Conservation (phyloP, 495 filamentous ascomycete genomes). For the Lepidopterella palustris region DNA sequence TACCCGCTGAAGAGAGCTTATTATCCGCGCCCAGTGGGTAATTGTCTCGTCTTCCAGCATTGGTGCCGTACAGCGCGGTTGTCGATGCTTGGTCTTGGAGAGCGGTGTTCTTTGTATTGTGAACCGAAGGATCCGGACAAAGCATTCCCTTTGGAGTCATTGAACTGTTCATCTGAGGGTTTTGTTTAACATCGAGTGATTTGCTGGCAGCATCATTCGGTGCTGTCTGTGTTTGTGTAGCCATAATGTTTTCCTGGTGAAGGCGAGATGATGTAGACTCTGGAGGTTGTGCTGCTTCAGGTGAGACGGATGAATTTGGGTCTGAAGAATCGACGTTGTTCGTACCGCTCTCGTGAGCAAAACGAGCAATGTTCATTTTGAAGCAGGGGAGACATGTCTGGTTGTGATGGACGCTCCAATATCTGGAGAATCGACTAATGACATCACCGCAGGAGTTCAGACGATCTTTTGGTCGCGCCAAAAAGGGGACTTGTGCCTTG, state of each 20-base stretch:
- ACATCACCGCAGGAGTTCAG: not conserved
- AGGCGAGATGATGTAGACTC: not conserved
- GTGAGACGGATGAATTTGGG: not conserved
- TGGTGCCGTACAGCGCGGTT: conserved; percentile 39
- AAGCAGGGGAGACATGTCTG: not conserved
- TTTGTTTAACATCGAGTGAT: not conserved
- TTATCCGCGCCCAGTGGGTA: conserved; percentile 41
- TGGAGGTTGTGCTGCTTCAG: not conserved
- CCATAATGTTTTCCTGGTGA: conserved; percentile 11
- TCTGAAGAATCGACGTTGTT: not conserved
- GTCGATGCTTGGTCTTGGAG: conserved; percentile 38
- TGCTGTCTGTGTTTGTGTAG: conserved; percentile 13
- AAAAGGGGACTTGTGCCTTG: not conserved
- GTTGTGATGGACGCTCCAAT: not conserved
- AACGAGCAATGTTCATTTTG: not conserved
- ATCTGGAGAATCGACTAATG: not conserved
- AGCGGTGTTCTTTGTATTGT: conserved; percentile 27
- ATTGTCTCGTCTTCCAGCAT: conserved; percentile 35
- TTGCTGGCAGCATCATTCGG: conserved; percentile 11
- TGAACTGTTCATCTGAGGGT: not conserved
- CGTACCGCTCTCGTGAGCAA: not conserved
- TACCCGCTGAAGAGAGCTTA: conserved; percentile 50
- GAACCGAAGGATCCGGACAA: conserved; percentile 39
- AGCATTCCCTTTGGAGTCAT: conserved; percentile 9
- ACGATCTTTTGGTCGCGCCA: not conserved